Percentiles rank a stretch among this genome's conserved stretches.
These are phyloP conservation scores for Globisporangium emineosum DNA, from an alignment of 352 stramenopile species.

Conservation along the genomic window DNA sequence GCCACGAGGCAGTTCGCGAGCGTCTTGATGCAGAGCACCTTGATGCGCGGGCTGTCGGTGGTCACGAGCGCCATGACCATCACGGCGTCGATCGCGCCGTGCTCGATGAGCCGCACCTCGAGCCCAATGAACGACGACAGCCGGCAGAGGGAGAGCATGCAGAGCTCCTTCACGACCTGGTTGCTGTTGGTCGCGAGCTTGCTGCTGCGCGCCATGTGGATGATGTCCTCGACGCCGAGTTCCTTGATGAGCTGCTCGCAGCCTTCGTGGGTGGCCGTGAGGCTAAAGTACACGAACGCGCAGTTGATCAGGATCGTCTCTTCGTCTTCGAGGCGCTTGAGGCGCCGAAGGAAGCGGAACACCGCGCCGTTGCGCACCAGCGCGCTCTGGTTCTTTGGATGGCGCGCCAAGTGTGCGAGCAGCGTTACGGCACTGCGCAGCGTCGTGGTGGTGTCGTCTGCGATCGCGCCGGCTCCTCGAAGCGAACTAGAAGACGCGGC, in stretches of 20 bases:
- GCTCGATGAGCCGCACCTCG: conserved; percentile 62
- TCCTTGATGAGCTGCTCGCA: conserved; percentile 76
- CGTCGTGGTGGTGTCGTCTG: conserved; percentile 4
- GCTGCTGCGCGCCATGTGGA: conserved; percentile 50
- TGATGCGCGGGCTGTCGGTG: conserved; percentile 60
- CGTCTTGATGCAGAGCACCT: conserved; percentile 67
- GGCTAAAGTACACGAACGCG: conserved; percentile 60
- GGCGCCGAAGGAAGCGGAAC: conserved; percentile 51
- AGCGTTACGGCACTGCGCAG: conserved; percentile 52
- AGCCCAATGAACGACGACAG: conserved; percentile 63
- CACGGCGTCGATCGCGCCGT: conserved; percentile 64
- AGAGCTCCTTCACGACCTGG: conserved; percentile 59
- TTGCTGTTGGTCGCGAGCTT: conserved; percentile 34
- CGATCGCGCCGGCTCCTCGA: neutral
- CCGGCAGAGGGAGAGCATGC: conserved; percentile 65
- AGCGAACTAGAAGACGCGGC: neutral
- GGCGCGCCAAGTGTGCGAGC: conserved; percentile 53
- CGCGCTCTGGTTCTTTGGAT: conserved; percentile 49
- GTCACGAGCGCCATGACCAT: conserved; percentile 74
- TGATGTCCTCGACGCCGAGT: conserved; percentile 62
- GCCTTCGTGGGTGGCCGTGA: conserved; percentile 62
- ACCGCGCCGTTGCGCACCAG: conserved; percentile 55
- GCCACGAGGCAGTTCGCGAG: conserved; percentile 74
- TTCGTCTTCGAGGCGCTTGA: conserved; percentile 39
- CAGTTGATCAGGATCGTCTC: conserved; percentile 67